These are phyloP conservation scores for Candida vartiovaarae DNA, from an alignment of 805 yeast species.

Conservation along the genomic window DNA sequence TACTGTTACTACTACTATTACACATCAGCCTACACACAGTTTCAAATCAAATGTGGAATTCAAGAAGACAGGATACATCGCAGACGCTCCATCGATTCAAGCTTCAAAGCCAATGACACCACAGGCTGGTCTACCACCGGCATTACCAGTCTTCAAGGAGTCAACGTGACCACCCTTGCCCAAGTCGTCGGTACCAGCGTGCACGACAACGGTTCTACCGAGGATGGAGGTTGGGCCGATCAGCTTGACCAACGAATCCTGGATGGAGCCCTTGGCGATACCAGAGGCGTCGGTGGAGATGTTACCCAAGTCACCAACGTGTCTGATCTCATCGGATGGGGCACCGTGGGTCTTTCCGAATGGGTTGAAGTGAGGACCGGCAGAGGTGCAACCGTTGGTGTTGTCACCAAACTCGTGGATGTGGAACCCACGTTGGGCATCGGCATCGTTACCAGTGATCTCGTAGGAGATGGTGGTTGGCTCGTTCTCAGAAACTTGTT, in stretches of 20 bases:
- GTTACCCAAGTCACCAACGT: slow-evolving; percentile 97
- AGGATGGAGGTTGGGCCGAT: slow-evolving; percentile 81
- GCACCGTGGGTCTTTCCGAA: slow-evolving; percentile 86
- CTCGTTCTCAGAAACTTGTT: slow-evolving; percentile 69
- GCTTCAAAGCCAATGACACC: slow-evolving; percentile 76
- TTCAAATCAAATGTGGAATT: too few relatives aligned
- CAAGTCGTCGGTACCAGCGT: slow-evolving; percentile 86
- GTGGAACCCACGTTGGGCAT: slow-evolving; percentile 95
- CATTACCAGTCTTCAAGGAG: slow-evolving; percentile 92
- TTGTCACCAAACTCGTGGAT: slow-evolving; percentile 97
- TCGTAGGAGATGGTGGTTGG: slow-evolving; percentile 88
- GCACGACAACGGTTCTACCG: slow-evolving; percentile 95
- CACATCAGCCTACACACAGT: too few relatives aligned
- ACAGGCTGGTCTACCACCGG: slow-evolving; percentile 98
- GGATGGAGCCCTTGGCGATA: slow-evolving; percentile 83
- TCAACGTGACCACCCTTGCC: slow-evolving; percentile 93
- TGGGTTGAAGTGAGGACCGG: slow-evolving; percentile 97
- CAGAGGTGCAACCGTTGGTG: slow-evolving; percentile 98
- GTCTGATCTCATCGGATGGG: slow-evolving; percentile 74
- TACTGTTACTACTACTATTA: too few relatives aligned
- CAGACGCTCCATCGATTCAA: slow-evolving; percentile 1
- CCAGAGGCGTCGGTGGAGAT: slow-evolving; percentile 81
- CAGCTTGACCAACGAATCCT: slow-evolving; percentile 71
- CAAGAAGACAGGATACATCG: too few relatives aligned
- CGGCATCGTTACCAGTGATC: slow-evolving; percentile 81